phyloP scores from a whole-genome alignment of 208 protist species.

The Phytomonas serpens region DNA sequence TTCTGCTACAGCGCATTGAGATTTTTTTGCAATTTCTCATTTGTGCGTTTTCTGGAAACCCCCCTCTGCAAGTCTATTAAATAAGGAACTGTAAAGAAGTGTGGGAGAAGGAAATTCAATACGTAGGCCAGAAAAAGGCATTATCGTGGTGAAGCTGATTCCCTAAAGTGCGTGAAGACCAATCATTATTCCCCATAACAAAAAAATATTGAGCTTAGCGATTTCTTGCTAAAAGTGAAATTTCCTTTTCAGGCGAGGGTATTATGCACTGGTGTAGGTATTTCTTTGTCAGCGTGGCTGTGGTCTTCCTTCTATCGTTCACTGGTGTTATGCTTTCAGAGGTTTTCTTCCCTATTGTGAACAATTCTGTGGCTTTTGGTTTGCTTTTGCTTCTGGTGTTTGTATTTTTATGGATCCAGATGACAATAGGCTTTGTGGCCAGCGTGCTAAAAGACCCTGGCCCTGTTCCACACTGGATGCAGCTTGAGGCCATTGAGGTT shows the following conservation, averaged over 20 bases:
- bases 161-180: neutral
- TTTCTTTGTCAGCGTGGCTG: neutral
- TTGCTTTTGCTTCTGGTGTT: constrained; percentile 4
- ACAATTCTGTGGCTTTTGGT: neutral
- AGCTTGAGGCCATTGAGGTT: neutral
- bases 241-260: neutral
- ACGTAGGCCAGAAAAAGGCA: neutral
- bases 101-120: neutral
- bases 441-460: constrained; percentile 3
- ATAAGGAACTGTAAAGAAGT: neutral
- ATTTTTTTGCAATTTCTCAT: neutral
- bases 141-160: neutral
- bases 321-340: neutral
- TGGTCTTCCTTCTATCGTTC: neutral
- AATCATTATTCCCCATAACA: neutral
- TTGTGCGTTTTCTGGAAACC: neutral
- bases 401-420: constrained; percentile 6
- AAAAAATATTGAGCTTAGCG: constrained; percentile 3
- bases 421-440: constrained; percentile 5
- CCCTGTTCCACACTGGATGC: constrained; percentile 4
- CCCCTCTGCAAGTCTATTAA: neutral
- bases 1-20: neutral
- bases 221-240: neutral
- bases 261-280: neutral
- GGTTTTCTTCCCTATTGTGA: neutral